Evolutionary conservation across 257 asterid species (phyloP), one percentile per base, ranked within the genome.

Genomic region (Linaria vulgaris): DNA sequence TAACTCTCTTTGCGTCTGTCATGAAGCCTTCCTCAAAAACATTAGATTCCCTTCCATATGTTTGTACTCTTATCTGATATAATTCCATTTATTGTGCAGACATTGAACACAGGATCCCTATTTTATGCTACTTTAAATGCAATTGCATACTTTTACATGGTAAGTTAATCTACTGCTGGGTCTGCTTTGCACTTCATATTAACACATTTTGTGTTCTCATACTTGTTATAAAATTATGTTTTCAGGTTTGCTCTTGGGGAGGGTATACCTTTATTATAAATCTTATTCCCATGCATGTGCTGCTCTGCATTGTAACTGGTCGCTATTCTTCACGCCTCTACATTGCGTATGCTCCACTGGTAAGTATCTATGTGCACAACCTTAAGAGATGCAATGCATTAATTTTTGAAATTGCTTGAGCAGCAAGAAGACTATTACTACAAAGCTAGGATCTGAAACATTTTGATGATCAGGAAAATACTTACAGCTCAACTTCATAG

Each of bases 181-280:
- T 34, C 64, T 49, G 10, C 66, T 57, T 20, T 52, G 21, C 21
- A 13, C 56, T 61, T 60, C 30, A 52, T 47, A 41, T 23, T 47
- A 58, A 49, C 52, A 16, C 57, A 49, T 65, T 39, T 39, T 15
- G 64, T 23, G 48, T 60, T 63, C 51, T 39, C 67, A 20, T 31
- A 71, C 66, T 56, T 16, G 25, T 65, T n/a, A 31, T 17, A 67
- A 16, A 24, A 44, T 60, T 38, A 56, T 74, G 11, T 71, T 45
- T 39, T 69, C 76, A 94, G 99, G 99, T 94, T 76, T 90, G 99
- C 89, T 94, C 99, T 46, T 94, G 99, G 99, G 97, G 99, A 85
- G 99, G 99, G 51, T 94, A 94, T 74, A 94, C 99, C 65, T 94
- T 94, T 79, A 94, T 94, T 60, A 94, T 94, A 67, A 94, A 94